Evolutionary conservation across 2,329 filamentous ascomycete genomes (phyloP).

Genomic region (Colletotrichum musae): DNA sequence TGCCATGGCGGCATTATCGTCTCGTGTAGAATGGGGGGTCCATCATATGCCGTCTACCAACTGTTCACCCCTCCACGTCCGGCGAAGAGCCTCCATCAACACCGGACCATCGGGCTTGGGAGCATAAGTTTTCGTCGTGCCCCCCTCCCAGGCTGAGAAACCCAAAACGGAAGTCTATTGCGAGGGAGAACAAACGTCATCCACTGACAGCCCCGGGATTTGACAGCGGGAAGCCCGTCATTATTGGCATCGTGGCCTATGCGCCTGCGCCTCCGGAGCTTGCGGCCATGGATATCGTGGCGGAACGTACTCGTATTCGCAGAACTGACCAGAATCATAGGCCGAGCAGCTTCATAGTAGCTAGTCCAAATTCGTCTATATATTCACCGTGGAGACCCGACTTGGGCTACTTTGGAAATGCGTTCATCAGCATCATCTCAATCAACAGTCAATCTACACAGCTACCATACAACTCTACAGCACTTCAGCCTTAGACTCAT

Average conservation of each 20-base stretch:
- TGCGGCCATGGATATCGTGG: background rate
- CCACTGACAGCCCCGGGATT: slow-evolving; percentile 4
- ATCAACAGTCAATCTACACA: no score
- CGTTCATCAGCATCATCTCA: background rate
- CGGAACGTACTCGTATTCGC: slow-evolving; percentile 26
- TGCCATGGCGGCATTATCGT: background rate
- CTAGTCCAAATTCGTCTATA: background rate
- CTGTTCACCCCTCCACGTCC: background rate
- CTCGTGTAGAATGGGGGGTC: slow-evolving; percentile 1
- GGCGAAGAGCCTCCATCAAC: background rate
- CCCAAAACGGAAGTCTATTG: slow-evolving; percentile 17
- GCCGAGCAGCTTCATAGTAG: background rate
- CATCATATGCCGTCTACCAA: background rate
- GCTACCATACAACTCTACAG: no score
- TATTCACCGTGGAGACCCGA: background rate
- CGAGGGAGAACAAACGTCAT: slow-evolving; percentile 17
- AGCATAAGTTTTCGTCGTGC: slow-evolving; percentile 1
- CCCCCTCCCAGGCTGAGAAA: background rate
- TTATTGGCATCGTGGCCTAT: slow-evolving; percentile 7
- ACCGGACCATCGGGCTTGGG: background rate
- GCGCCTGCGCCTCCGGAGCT: background rate
- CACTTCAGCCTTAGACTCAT: no score
- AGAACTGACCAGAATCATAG: background rate
- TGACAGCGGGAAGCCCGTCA: slow-evolving; percentile 21
- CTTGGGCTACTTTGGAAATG: background rate